A percentile compares a stretch with the other conserved stretches of the same genome.
Evolutionary conservation across 2,329 filamentous ascomycete species (phyloP).

Genomic region (Paramyrothecium sp.): DNA sequence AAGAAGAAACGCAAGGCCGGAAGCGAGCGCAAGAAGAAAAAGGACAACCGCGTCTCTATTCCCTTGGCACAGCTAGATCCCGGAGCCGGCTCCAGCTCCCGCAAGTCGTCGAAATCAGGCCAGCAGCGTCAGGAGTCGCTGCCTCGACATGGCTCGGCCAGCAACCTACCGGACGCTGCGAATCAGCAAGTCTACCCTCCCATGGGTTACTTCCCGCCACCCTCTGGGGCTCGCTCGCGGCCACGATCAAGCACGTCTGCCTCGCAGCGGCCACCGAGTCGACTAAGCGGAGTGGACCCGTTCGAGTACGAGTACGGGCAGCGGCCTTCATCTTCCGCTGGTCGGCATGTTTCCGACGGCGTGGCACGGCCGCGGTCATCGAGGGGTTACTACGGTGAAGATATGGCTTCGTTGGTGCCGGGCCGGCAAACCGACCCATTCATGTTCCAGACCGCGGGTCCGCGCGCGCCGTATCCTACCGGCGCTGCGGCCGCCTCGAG

Average conservation of each 20-base stretch:
- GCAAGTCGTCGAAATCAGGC: constrained; percentile 23
- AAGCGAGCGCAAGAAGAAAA: constrained; percentile 35
- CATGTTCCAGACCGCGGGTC: constrained; percentile 48
- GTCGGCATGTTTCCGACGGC: constrained; percentile 46
- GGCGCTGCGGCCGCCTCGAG: constrained; percentile 30
- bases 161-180: constrained; percentile 32
- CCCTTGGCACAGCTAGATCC: constrained; percentile 47
- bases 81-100: constrained; percentile 32
- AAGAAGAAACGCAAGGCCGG: constrained; percentile 26
- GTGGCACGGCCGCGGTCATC: constrained; percentile 28
- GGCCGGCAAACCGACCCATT: constrained; percentile 43
- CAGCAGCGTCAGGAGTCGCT: constrained; percentile 30
- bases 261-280: constrained; percentile 33
- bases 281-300: constrained; percentile 29
- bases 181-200: constrained; percentile 39
- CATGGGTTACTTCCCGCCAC: constrained; percentile 51
- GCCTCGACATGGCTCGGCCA: constrained; percentile 36
- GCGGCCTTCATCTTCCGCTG: constrained; percentile 22
- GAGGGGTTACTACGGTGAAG: constrained; percentile 29
- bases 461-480: constrained; percentile 33
- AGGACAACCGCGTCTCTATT: constrained; percentile 49
- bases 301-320: constrained; percentile 46
- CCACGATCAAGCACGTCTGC: constrained; percentile 40
- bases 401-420: constrained; percentile 22
- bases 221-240: constrained; percentile 37